phyloP scores from a whole-genome alignment of 148 eudicot species.

The Limonium bicolor region DNA sequence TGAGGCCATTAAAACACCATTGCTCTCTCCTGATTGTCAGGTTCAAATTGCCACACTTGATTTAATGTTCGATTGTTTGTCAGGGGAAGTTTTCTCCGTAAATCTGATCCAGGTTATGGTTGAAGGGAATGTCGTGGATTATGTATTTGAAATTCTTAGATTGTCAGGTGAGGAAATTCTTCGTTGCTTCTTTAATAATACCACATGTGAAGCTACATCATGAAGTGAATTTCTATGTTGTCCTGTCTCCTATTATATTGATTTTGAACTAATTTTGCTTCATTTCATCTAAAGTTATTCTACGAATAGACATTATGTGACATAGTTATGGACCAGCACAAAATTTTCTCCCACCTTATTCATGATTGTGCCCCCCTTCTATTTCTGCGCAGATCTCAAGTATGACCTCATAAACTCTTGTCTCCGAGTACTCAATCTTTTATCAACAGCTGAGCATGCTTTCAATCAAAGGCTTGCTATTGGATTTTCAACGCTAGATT shows the following conservation, averaged over 20 bases:
- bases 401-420: constrained; percentile 64
- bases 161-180: constrained; percentile 70
- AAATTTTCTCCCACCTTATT: too few relatives aligned
- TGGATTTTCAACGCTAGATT: constrained; percentile 74
- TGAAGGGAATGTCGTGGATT: constrained; percentile 82
- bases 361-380: too few relatives aligned
- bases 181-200: too few relatives aligned
- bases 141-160: constrained; percentile 74
- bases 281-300: too few relatives aligned
- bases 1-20: constrained; percentile 84
- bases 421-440: constrained; percentile 61
- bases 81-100: constrained; percentile 32
- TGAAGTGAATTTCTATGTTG: too few relatives aligned
- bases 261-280: too few relatives aligned
- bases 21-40: constrained; percentile 73
- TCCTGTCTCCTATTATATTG: too few relatives aligned
- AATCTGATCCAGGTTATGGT: constrained; percentile 52
- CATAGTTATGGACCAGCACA: too few relatives aligned
- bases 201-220: too few relatives aligned
- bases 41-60: constrained; percentile 72
- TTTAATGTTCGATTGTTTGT: constrained; percentile 46
- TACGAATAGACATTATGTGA: too few relatives aligned
- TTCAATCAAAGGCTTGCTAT: constrained; percentile 75
- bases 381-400: constrained; percentile 41
- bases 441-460: constrained; percentile 48